phyloP scores from a whole-genome alignment of 2,329 filamentous ascomycete genomes.

The Onygenales sp. region DNA sequence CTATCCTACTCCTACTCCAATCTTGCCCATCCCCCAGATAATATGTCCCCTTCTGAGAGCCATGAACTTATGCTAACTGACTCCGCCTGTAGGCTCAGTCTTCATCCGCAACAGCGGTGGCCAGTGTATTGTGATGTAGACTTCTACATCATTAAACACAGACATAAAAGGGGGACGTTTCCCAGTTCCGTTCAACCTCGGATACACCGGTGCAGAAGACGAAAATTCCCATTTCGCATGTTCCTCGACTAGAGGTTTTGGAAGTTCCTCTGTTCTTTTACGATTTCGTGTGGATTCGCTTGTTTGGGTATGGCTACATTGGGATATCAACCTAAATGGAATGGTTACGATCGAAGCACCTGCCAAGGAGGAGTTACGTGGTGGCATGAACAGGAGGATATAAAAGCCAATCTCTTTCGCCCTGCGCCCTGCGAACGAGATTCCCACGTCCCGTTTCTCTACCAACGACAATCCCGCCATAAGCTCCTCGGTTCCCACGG shows the following conservation, averaged over 20 bases:
- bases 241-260: background rate
- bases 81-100: constrained; percentile 5
- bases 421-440: too few relatives aligned
- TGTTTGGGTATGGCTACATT: background rate
- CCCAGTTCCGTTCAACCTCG: background rate
- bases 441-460: too few relatives aligned
- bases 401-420: too few relatives aligned
- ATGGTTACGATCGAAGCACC: too few relatives aligned
- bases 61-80: background rate
- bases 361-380: too few relatives aligned
- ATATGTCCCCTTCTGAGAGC: background rate
- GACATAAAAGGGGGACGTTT: background rate
- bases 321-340: background rate
- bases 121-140: constrained; percentile 14
- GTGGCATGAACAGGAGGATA: background rate
- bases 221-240: background rate
- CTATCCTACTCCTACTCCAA: background rate
- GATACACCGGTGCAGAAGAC: background rate
- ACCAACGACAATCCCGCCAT: too few relatives aligned
- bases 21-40: background rate
- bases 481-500: too few relatives aligned
- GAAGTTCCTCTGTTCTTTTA: background rate
- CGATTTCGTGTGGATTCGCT: background rate
- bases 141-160: constrained; percentile 6
- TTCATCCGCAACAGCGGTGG: constrained; percentile 7